Conservation (phyloP, 2,329 filamentous ascomycete species). For the Aspergillus ruber region DNA sequence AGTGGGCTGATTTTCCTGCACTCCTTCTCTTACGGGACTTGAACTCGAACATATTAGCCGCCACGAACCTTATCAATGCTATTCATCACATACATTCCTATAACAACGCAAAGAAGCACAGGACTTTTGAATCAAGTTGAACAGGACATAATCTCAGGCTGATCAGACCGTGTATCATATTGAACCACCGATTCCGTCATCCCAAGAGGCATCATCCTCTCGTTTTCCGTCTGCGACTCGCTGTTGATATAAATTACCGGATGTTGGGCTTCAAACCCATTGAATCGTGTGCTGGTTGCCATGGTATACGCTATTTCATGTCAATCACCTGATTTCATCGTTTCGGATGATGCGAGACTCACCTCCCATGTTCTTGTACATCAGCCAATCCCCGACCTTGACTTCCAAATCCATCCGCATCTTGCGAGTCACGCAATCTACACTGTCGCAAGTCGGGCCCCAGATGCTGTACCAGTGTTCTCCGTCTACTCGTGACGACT, state of each 20-base stretch:
- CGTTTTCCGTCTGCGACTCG: conserved; percentile 7
- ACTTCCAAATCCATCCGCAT: conserved; percentile 11
- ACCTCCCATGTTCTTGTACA: conserved; percentile 24
- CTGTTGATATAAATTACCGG: conserved; percentile 20
- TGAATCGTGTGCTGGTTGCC: conserved; percentile 10
- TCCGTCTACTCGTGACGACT: not conserved
- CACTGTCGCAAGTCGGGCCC: conserved; percentile 24
- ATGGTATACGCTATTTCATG: conserved; percentile 5
- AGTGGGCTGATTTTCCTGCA: no score
- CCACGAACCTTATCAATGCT: no score
- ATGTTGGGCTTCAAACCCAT: conserved; percentile 14
- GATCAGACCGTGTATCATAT: not conserved
- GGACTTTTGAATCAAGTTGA: not conserved
- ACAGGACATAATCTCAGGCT: not conserved
- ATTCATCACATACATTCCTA: no score
- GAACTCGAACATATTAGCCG: no score
- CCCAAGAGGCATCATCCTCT: not conserved
- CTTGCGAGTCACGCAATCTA: conserved; percentile 16
- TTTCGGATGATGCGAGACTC: conserved; percentile 2
- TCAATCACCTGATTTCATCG: not conserved
- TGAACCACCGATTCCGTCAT: not conserved
- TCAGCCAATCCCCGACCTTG: conserved; percentile 20
- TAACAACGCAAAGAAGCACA: not conserved
- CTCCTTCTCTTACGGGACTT: no score
- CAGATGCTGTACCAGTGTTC: conserved; percentile 19